phyloP scores from a whole-genome alignment of 1,284 basidiomycete species.

The Papiliotrema fonsecae region DNA sequence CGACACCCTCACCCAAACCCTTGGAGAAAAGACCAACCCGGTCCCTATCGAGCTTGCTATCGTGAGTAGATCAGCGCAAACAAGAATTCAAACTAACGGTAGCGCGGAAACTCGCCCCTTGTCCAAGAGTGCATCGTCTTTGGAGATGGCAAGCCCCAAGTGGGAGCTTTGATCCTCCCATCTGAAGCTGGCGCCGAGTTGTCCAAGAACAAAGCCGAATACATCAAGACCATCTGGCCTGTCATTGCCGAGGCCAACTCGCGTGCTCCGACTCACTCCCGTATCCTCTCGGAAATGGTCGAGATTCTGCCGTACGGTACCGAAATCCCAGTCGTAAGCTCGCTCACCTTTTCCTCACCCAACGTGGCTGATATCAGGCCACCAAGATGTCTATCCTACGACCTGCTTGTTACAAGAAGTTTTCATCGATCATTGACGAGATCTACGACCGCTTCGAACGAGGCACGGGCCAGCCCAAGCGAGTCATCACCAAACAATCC shows the following conservation, averaged over 20 bases:
- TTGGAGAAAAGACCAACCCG: slow-evolving; percentile 60
- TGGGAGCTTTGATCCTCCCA: slow-evolving; percentile 58
- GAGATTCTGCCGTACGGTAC: slow-evolving; percentile 51
- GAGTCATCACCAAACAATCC: slow-evolving; percentile 20
- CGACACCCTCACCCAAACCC: slow-evolving; percentile 52
- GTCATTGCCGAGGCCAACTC: slow-evolving; percentile 54
- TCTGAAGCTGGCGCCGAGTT: slow-evolving; percentile 51
- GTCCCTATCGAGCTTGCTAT: slow-evolving; percentile 47
- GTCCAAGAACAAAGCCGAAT: slow-evolving; percentile 45
- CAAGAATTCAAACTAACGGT: background rate
- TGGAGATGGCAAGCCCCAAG: slow-evolving; percentile 55
- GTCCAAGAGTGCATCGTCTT: slow-evolving; percentile 57
- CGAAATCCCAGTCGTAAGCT: slow-evolving; percentile 32
- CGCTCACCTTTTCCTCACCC: background rate
- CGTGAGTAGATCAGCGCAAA: slow-evolving; percentile 16
- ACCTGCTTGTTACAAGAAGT: slow-evolving; percentile 52
- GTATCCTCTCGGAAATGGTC: slow-evolving; percentile 55
- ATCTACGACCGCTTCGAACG: slow-evolving; percentile 54
- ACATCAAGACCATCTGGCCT: slow-evolving; percentile 50
- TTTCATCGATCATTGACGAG: slow-evolving; percentile 52
- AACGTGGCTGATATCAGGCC: slow-evolving; percentile 18
- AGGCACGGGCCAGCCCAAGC: slow-evolving; percentile 46
- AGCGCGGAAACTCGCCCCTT: slow-evolving; percentile 49
- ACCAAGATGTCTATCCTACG: slow-evolving; percentile 47
- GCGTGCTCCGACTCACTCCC: slow-evolving; percentile 55